Base-by-base conservation (phyloP, 441 rosid species). In the Brassica hybrid region DNA sequence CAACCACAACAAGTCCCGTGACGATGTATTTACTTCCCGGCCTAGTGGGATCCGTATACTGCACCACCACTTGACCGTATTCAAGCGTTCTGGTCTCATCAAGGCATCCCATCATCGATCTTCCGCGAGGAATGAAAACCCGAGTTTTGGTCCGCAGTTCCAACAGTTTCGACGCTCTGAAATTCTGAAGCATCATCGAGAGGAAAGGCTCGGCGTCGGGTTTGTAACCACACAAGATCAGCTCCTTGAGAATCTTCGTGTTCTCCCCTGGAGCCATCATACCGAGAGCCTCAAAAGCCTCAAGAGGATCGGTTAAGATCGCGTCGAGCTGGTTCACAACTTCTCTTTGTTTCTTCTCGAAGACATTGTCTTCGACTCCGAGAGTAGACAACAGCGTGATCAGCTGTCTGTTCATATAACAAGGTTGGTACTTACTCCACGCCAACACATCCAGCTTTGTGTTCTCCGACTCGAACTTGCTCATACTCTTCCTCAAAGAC, bases 81-180 rank as follows among this genome's bases (percentile, higher is more conserved):
- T 88, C 85, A 16, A 94, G 67, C 52, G 80, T 87, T 76, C 83
- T 71, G 1, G 90, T 88, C 86, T 94, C 98, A 73, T 94, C 98
- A 1, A 94, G 65, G 69, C 96, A 90, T 61, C 98, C 98, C 94
- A 94, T 89, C 96, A 92, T 89, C 38, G 85, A 69, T 82, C 97
- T 86, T 79, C 87, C 98, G 32, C 79, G 41, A 11, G 83, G 82
- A 45, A 92, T 4, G 69, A 82, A 88, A 32, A 94, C 84, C 70
- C 96, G 82, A 13, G 94, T 57, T 76, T 81, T 94, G 1, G 83
- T 90, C 74, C 90, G 81, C 61, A 94, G 76, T 8, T 92, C 94
- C 13, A 85, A 72, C 80, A 92, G 73, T 82, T 89, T 92, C 0
- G 92, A 84, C 2, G 91, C 92, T 3, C 92, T 86, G 76, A 94